Evolutionary conservation across 208 protist genomes (phyloP), one percentile per base, ranked within the genome.

Genomic region (Angomonas ambiguus): DNA sequence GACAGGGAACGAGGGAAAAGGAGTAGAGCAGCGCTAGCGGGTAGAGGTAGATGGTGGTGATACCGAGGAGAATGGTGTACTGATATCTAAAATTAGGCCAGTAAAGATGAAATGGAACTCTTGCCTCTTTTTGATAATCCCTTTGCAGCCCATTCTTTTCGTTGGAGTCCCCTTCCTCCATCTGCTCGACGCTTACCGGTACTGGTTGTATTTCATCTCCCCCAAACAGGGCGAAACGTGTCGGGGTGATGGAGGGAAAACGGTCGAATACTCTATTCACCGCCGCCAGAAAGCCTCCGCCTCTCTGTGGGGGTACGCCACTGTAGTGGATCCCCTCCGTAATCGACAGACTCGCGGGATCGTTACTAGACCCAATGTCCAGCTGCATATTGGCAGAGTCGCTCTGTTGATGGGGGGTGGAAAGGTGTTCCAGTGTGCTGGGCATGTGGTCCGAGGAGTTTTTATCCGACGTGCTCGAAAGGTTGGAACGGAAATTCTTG

Each of bases 1-100:
- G 60, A 57, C 76, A 82, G n/a, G 60, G 71, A 20, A 75, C 69
- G 33, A 82, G 65, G 20, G 64, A 45, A 33, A 82, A 77, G 59
- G 58, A 62, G 66, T 71, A 73, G 42, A 33, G 28, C n/a, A 82
- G 11, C 6, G 69, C 32, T 1, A 61, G 13, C 5, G 56, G 35
- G 66, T 73, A 82, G 35, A 82, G 69, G 51, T 73, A 77, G 49
- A 69, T 45, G 56, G 62, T 57, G 20, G 66, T 72, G 33, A 62
- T 72, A 38, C 73, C 30, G 3, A 57, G 20, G 16, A 69, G 66
- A 20, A 75, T 20, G 20, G 74, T 45, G 8, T 69, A 31, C 35
- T 82, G 72, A 25, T 64, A 64, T 16, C 33, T 48, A 13, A 72
- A 51, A 22, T 62, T 51, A 30, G 76, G 71, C 76, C 76, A 82